Evolutionary conservation across 2,329 filamentous ascomycete genomes (phyloP), one percentile per base, ranked within the genome.

Genomic region (Phialophora verrucosa): DNA sequence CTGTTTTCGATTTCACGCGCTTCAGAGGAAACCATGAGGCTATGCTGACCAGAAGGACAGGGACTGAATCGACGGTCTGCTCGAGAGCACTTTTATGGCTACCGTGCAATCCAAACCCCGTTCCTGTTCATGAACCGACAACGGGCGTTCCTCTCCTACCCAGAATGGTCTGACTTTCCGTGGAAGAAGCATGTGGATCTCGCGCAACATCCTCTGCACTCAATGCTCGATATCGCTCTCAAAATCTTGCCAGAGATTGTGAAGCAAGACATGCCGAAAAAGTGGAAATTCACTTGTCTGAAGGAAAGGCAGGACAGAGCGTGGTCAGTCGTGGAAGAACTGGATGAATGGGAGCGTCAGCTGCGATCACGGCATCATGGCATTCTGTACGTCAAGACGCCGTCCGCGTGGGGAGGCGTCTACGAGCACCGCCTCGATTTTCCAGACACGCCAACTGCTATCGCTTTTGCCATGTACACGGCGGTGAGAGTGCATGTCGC

Each of bases 101-200:
- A 67, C 31, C 65, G 68, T 20, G 65, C 65, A 11, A 44, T 69
- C 32, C 63, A 68, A 55, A 57, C 62, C 11, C 65, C 66, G n/a
- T 70, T 70, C 49, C 49, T 66, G 11, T 70, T 70, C 59, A 70
- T 66, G 58, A 32, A 67, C 42, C 31, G 66, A 31, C 61, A 68
- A n/a, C 55, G 38, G 27, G 31, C 63, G n/a, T 70, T 68, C 32
- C 51, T 68, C 38, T 64, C 59, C 11, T 53, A 56, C 31, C 59
- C 65, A 12, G 59, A 65, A 59, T 70, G 68, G 68, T 59, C 57
- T 27, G 42, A 66, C 12, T 65, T 70, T 20, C 62, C 65, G 2
- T 63, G 56, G 62, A 70, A 64, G 49, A 49, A 59, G 25, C 62
- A 63, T 17, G 23, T 63, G 6, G 62, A 59, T 12, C 29, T 64